A percentile compares a stretch with the other conserved stretches of the same genome.
These are phyloP conservation scores for Ceratocystis ficicola DNA, from an alignment of 2,329 filamentous ascomycete species.

Conservation along the genomic window DNA sequence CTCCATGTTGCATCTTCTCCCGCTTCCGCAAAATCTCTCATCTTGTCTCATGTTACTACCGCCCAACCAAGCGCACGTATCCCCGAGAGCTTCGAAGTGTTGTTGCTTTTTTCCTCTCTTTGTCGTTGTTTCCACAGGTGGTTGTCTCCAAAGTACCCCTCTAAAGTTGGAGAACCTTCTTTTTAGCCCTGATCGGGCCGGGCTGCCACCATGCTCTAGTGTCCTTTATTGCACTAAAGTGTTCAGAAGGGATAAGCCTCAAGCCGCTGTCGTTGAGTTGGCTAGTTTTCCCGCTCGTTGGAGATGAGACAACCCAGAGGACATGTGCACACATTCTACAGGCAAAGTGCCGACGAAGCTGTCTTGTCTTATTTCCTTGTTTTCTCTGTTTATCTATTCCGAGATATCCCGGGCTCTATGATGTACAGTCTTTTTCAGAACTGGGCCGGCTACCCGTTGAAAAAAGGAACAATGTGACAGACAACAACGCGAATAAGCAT, in stretches of 20 bases:
- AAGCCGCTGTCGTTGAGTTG: not conserved
- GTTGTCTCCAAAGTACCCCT: not conserved
- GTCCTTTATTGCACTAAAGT: not conserved
- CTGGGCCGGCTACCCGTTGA: not conserved
- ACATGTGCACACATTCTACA: not conserved
- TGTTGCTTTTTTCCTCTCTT: not conserved
- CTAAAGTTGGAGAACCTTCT: constrained; percentile 1
- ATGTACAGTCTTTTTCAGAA: too few relatives aligned
- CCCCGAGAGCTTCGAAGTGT: not conserved
- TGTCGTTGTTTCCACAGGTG: not conserved
- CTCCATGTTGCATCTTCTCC: not conserved
- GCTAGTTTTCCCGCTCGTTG: not conserved
- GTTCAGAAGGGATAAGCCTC: not conserved
- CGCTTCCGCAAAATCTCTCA: not conserved
- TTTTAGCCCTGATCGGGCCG: constrained; percentile 8
- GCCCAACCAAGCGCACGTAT: not conserved
- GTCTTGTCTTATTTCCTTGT: not conserved
- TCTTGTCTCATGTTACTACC: not conserved
- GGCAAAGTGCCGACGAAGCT: not conserved
- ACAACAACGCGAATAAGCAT: not conserved
- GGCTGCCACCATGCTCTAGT: not conserved
- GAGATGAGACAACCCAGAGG: not conserved
- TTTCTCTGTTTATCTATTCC: not conserved
- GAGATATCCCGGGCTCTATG: not conserved
- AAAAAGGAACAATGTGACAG: not conserved